A percentile compares a stretch with the other conserved stretches of the same genome.
These are phyloP conservation scores for Fusarium brachygibbosum DNA, from an alignment of 2,329 filamentous ascomycete genomes.

Conservation along the genomic window DNA sequence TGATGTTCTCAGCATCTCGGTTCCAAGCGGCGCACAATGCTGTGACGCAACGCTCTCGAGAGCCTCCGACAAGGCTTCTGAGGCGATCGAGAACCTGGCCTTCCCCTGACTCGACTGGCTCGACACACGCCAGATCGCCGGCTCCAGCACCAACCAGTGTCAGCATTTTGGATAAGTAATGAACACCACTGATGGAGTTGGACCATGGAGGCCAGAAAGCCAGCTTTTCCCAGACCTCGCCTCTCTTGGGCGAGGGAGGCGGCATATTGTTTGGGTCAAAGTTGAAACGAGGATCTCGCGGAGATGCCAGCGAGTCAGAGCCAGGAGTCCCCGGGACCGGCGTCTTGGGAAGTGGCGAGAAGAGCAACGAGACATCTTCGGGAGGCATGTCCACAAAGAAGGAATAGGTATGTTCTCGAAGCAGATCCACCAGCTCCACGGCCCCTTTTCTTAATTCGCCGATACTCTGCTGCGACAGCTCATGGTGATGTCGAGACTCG, in stretches of 20 bases:
- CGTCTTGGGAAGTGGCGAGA: slow-evolving; percentile 81
- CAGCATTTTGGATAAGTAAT: slow-evolving; percentile 88
- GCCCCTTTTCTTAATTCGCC: slow-evolving; percentile 81
- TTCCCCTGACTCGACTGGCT: slow-evolving; percentile 71
- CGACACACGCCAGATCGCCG: slow-evolving; percentile 84
- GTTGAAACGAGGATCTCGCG: slow-evolving; percentile 80
- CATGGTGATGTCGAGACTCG: slow-evolving; percentile 84
- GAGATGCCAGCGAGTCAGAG: slow-evolving; percentile 62
- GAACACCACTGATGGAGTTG: slow-evolving; percentile 91
- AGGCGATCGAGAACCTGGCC: slow-evolving; percentile 77
- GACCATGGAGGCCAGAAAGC: slow-evolving; percentile 97
- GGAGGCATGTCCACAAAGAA: slow-evolving; percentile 92
- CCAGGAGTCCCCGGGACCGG: slow-evolving; percentile 54
- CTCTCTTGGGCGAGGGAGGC: slow-evolving; percentile 79
- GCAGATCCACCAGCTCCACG: slow-evolving; percentile 83
- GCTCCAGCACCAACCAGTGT: slow-evolving; percentile 87
- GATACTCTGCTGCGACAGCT: slow-evolving; percentile 78
- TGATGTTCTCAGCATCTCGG: slow-evolving; percentile 91
- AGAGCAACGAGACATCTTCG: slow-evolving; percentile 89
- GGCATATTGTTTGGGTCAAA: slow-evolving; percentile 84
- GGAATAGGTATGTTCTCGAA: slow-evolving; percentile 81
- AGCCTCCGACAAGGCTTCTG: slow-evolving; percentile 78
- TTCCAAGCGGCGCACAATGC: slow-evolving; percentile 94
- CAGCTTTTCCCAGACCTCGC: slow-evolving; percentile 91
- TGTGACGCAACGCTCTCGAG: slow-evolving; percentile 86